Base-by-base conservation (phyloP, 2,329 filamentous ascomycete genomes). In the Exophiala calicioides region DNA sequence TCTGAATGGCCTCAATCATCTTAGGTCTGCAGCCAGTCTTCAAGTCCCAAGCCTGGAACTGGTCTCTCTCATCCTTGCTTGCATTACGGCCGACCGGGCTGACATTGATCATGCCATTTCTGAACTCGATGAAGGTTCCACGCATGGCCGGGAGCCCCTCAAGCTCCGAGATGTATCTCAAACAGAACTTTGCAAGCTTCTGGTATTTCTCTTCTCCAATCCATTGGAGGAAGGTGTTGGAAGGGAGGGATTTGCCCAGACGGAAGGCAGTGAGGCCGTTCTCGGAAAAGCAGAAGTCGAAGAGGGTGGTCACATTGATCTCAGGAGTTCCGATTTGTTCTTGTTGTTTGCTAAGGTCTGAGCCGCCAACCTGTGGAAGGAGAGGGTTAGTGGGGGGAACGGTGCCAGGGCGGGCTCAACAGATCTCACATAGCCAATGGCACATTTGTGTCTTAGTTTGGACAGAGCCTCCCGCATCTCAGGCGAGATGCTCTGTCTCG, bases 261-360 rank as follows among this genome's bases (percentile, higher is more conserved):
- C 90, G 89, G 78, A 80, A 95, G 32, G 91, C 93, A 1, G 87
- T 94, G 59, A 98, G 81, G 8, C 93, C 93, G 73, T 98, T 98
- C 76, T 98, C 93, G 49, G 90, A 77, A 75, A 98, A 98, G 80
- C 86, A 93, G 75, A 88, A 98, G 77, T 98, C 93, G 76, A 98
- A 98, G 62, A 97, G 83, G 53, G 81, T 76, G 41, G 84, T 90
- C 52, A 97, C 91, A 59, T 75, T 68, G 59, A 85, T 78, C 47
- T 78, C 73, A 19, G 79, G 67, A 3, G 81, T 78, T 66, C 90
- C 90, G 53, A 97, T 81, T 74, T 97, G 91, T 71, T 97, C 93
- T 71, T 97, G 89, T 73, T 97, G 93, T 77, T 98, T 97, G 67
- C 70, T 74, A 54, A 95, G 81, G 77, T 97, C 86, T 61, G 87